Base-by-base conservation (phyloP, 2,329 filamentous ascomycete genomes). In the Paecilomyces formosus region DNA sequence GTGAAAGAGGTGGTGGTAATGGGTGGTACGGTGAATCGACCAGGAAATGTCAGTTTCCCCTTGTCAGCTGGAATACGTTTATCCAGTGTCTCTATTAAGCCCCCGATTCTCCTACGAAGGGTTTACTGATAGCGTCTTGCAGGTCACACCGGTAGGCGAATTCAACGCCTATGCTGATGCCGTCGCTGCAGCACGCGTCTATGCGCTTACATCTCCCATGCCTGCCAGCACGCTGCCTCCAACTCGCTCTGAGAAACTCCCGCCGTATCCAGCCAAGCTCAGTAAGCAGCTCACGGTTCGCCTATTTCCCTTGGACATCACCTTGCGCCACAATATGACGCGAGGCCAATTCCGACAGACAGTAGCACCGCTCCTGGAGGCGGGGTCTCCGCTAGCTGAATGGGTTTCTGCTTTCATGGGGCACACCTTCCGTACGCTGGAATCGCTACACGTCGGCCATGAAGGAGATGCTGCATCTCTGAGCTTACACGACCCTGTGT, bases 101-200 rank as follows among this genome's bases (percentile, higher is more conserved):
- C 39, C 3, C 3, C 11, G 35, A 39, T 13, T 18, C 18, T 30
- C 11, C 9, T 18, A 35, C 15, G 50, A 33, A 39, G 18, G 26
- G 18, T 30, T 56, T 12, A 33, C 54, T 26, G 15, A 57, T 15
- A 24, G 28, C 15, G 55, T 54, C 11, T 18, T 28, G 26, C 26
- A 75, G 73, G 82, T 87, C 64, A 87, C 84, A 0, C 93, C 94
- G 1, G 84, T 88, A 12, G 91, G 90, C 62, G 94, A 99, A 73
- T 99, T 99, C 83, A 99, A 99, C 79, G 89, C 88, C 58, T 96
- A 91, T 69, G 92, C 94, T 59, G 95, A 99, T 72, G 81, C 89
- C 21, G 82, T 90, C 49, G 89, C 90, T 28, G 85, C 89, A 0
- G 89, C 90, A 11, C 82, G 89, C 13, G 83, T 94, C 18, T 92